Base-by-base conservation (phyloP, 768 basidiomycete genomes). In the Termitomyces titanicus region DNA sequence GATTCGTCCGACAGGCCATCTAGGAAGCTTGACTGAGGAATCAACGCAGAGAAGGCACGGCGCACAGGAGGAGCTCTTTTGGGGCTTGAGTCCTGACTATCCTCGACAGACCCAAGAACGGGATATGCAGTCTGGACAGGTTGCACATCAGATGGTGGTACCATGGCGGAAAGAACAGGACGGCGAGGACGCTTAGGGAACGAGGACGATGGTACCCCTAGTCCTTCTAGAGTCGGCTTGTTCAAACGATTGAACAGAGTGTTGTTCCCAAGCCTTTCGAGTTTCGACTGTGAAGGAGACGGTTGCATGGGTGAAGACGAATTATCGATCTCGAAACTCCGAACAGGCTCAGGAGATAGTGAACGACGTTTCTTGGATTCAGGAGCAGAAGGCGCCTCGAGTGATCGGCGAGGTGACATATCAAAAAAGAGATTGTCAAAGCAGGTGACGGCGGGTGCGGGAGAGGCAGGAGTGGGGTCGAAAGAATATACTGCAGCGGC, bases 41-140 rank as follows among this genome's bases (percentile, higher is more conserved):
- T 71, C 72, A 89, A 78, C 3, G 90, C 89, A 45, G 88, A 90
- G 66, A 92, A 89, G 2, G 85, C 88, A 27, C 89, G 83, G 24
- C 90, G 83, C 15, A 78, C 73, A 27, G 82, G 82, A 2, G 78
- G 82, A 11, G 79, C 63, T 25, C 67, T 74, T 40, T 68, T 57
- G n/a, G 75, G 74, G 49, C 65, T 69, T 45, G 47, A 55, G 24
- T 68, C 66, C 27, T 67, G 58, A 24, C 45, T 52, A 39, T 66
- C 58, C 3, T 63, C 70, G 22, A 61, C 66, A 11, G 67, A 63
- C 1, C 66, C 67, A 46, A 81, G 63, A 13, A 65, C 55, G 3
- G 80, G 76, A 61, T 75, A 77, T 3, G 79, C 78, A 18, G 76
- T 79, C 17, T 71, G 74, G 42, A 70, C 46, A 11, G 69, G 61